These are phyloP conservation scores for Rhynchosporium agropyri DNA, from an alignment of 2,329 filamentous ascomycete species.

Conservation along the genomic window DNA sequence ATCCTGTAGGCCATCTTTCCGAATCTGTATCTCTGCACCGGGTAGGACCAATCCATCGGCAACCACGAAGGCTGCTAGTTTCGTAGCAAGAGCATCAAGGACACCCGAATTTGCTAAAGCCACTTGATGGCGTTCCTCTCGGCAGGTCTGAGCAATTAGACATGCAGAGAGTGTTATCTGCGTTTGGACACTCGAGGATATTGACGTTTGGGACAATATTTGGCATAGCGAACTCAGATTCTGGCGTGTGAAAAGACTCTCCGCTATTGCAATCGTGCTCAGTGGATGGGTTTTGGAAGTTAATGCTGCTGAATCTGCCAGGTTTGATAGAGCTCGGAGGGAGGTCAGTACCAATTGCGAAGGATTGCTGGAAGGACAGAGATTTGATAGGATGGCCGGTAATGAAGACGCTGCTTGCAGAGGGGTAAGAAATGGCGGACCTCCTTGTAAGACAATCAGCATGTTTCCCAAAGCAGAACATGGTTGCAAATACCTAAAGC, in stretches of 20 bases:
- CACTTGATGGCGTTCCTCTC: conserved; percentile 69
- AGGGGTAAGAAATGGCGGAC: conserved; percentile 75
- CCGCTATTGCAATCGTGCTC: conserved; percentile 57
- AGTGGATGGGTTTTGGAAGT: conserved; percentile 54
- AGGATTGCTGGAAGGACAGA: conserved; percentile 67
- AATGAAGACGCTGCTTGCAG: conserved; percentile 69
- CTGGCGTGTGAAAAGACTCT: conserved; percentile 64
- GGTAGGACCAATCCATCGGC: conserved; percentile 70
- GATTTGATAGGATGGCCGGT: conserved; percentile 68
- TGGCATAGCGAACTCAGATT: conserved; percentile 64
- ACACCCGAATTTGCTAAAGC: conserved; percentile 72
- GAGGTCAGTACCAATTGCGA: conserved; percentile 71
- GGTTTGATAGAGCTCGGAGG: conserved; percentile 71
- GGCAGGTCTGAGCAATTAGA: conserved; percentile 63
- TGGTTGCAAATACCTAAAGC: conserved; percentile 66
- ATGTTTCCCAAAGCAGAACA: conserved; percentile 1
- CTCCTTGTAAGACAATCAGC: conserved; percentile 56
- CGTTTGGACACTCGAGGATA: conserved; percentile 56
- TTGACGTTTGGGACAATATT: conserved; percentile 64
- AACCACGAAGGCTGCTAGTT: conserved; percentile 71
- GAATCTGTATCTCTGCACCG: conserved; percentile 57
- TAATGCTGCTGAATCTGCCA: conserved; percentile 66
- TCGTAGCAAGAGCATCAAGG: conserved; percentile 75
- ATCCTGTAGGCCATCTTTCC: conserved; percentile 57
- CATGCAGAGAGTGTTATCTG: conserved; percentile 63